phyloP scores from a whole-genome alignment of 2,329 filamentous ascomycete species.

The Aureobasidium mangrovei region DNA sequence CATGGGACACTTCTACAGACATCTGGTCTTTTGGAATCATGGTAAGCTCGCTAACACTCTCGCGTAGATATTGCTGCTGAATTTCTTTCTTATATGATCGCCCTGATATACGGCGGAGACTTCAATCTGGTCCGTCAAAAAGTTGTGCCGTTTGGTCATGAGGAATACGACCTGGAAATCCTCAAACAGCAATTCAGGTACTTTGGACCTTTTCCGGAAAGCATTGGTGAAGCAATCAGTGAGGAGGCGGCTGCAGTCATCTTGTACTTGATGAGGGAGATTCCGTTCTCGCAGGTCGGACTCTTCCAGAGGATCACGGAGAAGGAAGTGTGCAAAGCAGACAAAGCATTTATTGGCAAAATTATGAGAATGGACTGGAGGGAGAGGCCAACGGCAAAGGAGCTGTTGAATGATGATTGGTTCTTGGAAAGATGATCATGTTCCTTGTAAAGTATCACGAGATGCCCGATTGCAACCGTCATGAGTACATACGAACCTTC shows the following conservation, averaged over 20 bases:
- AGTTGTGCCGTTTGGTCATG: slow-evolving; percentile 13
- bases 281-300: background rate
- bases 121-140: background rate
- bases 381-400: slow-evolving; percentile 32
- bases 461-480: slow-evolving; percentile 43
- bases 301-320: slow-evolving; percentile 21
- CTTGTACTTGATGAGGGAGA: slow-evolving; percentile 12
- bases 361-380: slow-evolving; percentile 39
- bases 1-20: background rate
- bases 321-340: slow-evolving; percentile 25
- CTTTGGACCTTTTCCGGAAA: slow-evolving; percentile 23
- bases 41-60: background rate
- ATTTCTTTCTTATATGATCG: background rate
- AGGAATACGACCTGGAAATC: slow-evolving; percentile 22
- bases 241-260: slow-evolving; percentile 13
- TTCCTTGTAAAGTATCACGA: too few relatives aligned
- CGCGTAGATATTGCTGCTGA: background rate
- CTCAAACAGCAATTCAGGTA: slow-evolving; percentile 20
- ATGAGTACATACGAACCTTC: slow-evolving; percentile 36
- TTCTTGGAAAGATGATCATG: slow-evolving; percentile 18
- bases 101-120: background rate
- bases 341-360: slow-evolving; percentile 32
- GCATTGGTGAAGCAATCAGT: slow-evolving; percentile 21
- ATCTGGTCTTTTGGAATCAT: background rate
- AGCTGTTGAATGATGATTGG: slow-evolving; percentile 33